phyloP scores from a whole-genome alignment of 2,329 filamentous ascomycete genomes.

The Myriosclerotinia scirpicola region DNA sequence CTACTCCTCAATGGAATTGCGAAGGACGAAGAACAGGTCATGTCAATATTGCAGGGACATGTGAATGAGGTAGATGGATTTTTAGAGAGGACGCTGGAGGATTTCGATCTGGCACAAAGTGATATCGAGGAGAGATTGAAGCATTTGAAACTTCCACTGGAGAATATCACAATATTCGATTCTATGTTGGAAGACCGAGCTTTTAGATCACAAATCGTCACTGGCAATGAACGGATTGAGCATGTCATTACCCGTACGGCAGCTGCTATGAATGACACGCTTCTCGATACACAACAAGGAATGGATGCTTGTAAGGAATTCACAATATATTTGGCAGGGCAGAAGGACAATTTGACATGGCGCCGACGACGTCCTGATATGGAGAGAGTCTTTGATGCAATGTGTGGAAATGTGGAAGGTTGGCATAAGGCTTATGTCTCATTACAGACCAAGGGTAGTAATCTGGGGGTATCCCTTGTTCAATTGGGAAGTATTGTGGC shows the following conservation, averaged over 20 bases:
- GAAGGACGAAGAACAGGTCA: slow-evolving; percentile 84
- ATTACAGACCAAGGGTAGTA: slow-evolving; percentile 70
- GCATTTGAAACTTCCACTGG: slow-evolving; percentile 77
- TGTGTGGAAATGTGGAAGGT: slow-evolving; percentile 89
- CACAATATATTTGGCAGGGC: slow-evolving; percentile 68
- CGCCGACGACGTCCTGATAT: slow-evolving; percentile 61
- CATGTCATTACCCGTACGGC: slow-evolving; percentile 82
- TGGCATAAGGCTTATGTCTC: slow-evolving; percentile 81
- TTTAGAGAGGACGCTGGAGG: slow-evolving; percentile 80
- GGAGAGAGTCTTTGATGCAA: slow-evolving; percentile 77
- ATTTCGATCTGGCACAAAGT: slow-evolving; percentile 72
- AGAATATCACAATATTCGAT: slow-evolving; percentile 80
- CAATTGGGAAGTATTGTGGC: slow-evolving; percentile 75
- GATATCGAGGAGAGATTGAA: slow-evolving; percentile 81
- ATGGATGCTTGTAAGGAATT: slow-evolving; percentile 75
- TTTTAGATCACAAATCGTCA: slow-evolving; percentile 79
- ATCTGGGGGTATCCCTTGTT: slow-evolving; percentile 67
- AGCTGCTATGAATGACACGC: slow-evolving; percentile 70
- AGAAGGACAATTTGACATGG: slow-evolving; percentile 62
- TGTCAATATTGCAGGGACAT: slow-evolving; percentile 84
- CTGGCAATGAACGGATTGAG: slow-evolving; percentile 88
- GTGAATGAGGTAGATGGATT: slow-evolving; percentile 95
- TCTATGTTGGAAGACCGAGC: slow-evolving; percentile 80
- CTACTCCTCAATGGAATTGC: slow-evolving; percentile 81
- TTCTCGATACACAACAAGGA: slow-evolving; percentile 78